Evolutionary conservation across 1,139 yeast species (phyloP), one percentile per base, ranked within the genome.

Genomic region (Hansenula sp.): DNA sequence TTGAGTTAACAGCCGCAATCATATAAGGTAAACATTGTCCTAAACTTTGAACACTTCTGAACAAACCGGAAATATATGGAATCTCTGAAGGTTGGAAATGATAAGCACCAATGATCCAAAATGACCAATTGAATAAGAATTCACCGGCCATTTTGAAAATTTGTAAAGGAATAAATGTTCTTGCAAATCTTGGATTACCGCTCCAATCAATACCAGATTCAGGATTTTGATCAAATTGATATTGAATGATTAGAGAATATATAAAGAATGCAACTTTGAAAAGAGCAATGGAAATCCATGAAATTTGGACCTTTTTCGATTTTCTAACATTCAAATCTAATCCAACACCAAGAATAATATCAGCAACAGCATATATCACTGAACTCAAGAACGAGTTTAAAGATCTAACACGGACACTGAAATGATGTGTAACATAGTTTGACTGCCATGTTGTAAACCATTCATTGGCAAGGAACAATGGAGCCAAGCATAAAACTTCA

Each of bases 401-500:
- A 8, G 62, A 51, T 46, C 63, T 50, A 9, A 54, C 47, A 38
- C 63, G 47, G 25, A 58, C 61, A 24, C 52, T 41, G 43, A 59
- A 59, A 36, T 56, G 48, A 38, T 56, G 52, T 2, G 61, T 59
- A 29, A 55, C 47, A 37, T 54, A 58, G 33, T 59, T 59, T 30
- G 55, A 47, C 42, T 55, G 46, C 48, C 60, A 59, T 12, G 63
- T 58, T 9, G 46, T 43, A 35, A 43, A 50, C 63, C 62, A 59
- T 9, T 47, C 38, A 34, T 44, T 44, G n/a, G 50, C 41, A 34
- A 48, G 29, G 40, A 47, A 51, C 31, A 51, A 29, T 24, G 52
- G 52, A 5, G 38, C 8, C 10, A 49, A 34, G 24, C 41, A 38
- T 9, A 49, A 11, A 10, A 49, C 42, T 41, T 49, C 52, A 17